Conservation (phyloP, 2,329 filamentous ascomycete genomes). For the Ilyonectria robusta region DNA sequence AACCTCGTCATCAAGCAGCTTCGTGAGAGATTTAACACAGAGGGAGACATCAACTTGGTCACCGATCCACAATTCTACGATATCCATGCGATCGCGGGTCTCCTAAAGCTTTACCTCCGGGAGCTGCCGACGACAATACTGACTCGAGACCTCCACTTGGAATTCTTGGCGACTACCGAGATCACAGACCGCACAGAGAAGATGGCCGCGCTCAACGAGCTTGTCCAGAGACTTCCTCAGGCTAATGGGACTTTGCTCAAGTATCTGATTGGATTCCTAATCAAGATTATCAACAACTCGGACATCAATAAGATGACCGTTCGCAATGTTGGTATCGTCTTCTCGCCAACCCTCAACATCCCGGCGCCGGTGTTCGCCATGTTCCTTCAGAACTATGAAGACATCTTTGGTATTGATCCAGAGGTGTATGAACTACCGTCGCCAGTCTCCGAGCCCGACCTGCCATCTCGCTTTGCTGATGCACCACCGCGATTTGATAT, state of each 20-base stretch:
- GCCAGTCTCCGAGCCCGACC: constrained; percentile 57
- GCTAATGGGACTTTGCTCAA: constrained; percentile 86
- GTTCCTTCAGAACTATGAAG: constrained; percentile 91
- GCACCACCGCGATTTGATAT: constrained; percentile 51
- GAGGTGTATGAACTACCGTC: constrained; percentile 73
- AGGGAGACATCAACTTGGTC: constrained; percentile 91
- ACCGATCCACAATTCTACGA: constrained; percentile 90
- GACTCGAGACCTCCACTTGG: constrained; percentile 89
- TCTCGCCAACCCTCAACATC: constrained; percentile 96
- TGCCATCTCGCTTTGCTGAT: constrained; percentile 48
- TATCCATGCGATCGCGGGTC: constrained; percentile 93
- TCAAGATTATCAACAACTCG: constrained; percentile 91
- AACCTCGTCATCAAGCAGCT: constrained; percentile 94
- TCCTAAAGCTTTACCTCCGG: constrained; percentile 93
- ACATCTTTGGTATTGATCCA: constrained; percentile 83
- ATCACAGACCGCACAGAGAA: constrained; percentile 82
- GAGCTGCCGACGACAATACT: constrained; percentile 93
- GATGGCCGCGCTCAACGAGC: constrained; percentile 79
- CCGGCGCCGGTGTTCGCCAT: constrained; percentile 94
- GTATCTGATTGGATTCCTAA: constrained; percentile 89
- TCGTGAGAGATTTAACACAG: constrained; percentile 91
- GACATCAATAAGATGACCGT: constrained; percentile 98
- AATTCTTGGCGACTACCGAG: constrained; percentile 89
- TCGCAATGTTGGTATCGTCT: constrained; percentile 97
- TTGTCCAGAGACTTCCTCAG: constrained; percentile 84